A percentile compares a stretch with the other conserved stretches of the same genome.
phyloP scores from a whole-genome alignment of 1,139 yeast genomes.

The Diutina siamensis region DNA sequence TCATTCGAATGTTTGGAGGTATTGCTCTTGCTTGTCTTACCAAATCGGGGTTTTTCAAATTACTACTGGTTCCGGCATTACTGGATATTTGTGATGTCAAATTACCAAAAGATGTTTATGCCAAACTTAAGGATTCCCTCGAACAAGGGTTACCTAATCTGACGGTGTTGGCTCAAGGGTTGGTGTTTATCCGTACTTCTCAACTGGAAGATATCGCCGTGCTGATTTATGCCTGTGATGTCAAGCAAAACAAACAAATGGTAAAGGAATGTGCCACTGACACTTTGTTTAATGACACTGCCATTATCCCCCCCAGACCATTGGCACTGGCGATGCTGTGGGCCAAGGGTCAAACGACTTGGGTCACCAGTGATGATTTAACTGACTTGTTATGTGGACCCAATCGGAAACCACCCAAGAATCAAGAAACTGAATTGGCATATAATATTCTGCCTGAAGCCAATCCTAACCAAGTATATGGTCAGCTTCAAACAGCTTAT shows the following conservation, averaged over 20 bases:
- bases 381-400: constrained; percentile 50
- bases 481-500: constrained; percentile 10
- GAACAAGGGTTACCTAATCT: constrained; percentile 17
- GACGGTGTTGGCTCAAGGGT: constrained; percentile 49
- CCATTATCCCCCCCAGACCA: constrained; percentile 70
- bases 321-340: constrained; percentile 71
- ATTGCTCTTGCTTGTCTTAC: constrained; percentile 26
- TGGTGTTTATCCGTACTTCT: neutral
- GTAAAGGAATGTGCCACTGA: constrained; percentile 25
- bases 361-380: constrained; percentile 48
- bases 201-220: neutral
- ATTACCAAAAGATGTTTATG: constrained; percentile 22
- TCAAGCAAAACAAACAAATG: constrained; percentile 22
- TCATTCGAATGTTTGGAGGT: constrained; percentile 22
- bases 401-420: constrained; percentile 40
- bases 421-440: constrained; percentile 46
- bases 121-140: constrained; percentile 16
- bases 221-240: constrained; percentile 12
- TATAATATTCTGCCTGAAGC: constrained; percentile 41
- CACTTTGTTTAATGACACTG: constrained; percentile 44
- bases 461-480: constrained; percentile 25
- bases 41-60: constrained; percentile 27
- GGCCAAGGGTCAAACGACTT: constrained; percentile 65
- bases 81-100: constrained; percentile 27
- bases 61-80: constrained; percentile 28